phyloP scores from a whole-genome alignment of 176 grass and related monocot species.

The Oryza australiensis region DNA sequence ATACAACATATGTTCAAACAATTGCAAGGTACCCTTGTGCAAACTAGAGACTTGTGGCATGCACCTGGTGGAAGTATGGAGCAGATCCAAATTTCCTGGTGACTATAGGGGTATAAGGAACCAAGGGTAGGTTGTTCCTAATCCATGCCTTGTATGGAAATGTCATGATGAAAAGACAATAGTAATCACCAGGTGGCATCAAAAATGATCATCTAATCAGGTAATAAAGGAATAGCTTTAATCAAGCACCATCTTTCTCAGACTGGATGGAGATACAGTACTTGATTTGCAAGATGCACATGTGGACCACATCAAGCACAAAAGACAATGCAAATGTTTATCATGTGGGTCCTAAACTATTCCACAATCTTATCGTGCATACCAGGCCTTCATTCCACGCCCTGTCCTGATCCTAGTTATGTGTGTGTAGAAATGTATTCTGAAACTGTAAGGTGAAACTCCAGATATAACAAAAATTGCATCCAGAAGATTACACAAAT shows the following conservation, averaged over 20 bases:
- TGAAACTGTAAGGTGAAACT: background rate
- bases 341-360: conserved; percentile 12
- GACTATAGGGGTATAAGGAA: background rate
- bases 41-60: background rate
- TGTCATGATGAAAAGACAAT: background rate
- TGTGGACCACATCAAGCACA: conserved; percentile 30
- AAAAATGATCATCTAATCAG: background rate
- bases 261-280: background rate
- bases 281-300: background rate
- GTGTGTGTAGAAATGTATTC: conserved; percentile 3
- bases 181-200: background rate
- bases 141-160: background rate
- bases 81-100: background rate
- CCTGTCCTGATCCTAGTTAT: conserved; percentile 27
- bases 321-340: conserved; percentile 24
- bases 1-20: conserved; percentile 4
- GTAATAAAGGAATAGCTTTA: background rate
- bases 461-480: background rate
- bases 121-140: background rate
- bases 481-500: conserved; percentile 24
- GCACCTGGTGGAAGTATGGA: background rate
- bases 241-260: background rate
- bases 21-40: background rate
- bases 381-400: background rate
- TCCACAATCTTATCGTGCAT: background rate